Base-by-base conservation (phyloP, 2,329 filamentous ascomycete species). In the Lachnellula subtilissima region DNA sequence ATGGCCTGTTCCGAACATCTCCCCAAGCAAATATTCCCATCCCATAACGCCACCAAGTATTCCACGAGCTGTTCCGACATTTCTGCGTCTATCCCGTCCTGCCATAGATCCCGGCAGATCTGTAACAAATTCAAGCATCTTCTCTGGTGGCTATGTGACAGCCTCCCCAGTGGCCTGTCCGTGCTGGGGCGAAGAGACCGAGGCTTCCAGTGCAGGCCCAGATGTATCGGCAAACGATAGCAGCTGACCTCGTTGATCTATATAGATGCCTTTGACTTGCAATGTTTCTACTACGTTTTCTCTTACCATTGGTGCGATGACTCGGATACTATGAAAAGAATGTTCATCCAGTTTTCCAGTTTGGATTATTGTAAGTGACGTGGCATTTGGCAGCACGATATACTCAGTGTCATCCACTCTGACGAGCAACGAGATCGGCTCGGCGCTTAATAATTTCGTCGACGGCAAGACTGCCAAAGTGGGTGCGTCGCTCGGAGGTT, bases 1-100 rank as follows among this genome's bases (percentile, higher is more conserved):
- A 61, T 72, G 70, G 55, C 72, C 68, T 7, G 59, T 66, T 28
- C 62, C 63, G 54, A 72, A 71, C 70, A 72, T 71, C 50, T 72
- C 70, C 37, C 69, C 69, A 1, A 72, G 61, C 35, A 72, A 48
- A 52, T 68, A 72, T 49, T 71, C 70, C 70, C 70, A 72, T 4
- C 69, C 69, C 58, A 66, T 68, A 1, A 66, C 63, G 22, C 64
- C 62, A 8, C 60, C 51, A 4, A 67, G 53, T 43, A 66, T 62
- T 35, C 55, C 51, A 32, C 52, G 58, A 28, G 50, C 52, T 15
- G 49, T 53, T 15, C 55, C 54, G 9, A 42, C 40, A 35, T 35
- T 57, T 25, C 58, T 61, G 15, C 51, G 28, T 45, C 42, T 59
- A 17, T 56, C 43, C 35, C 53, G 50, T 12, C 57, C 55, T 37